Conservation (phyloP, 345 rosid species). For the Hibiscus tridactylites region DNA sequence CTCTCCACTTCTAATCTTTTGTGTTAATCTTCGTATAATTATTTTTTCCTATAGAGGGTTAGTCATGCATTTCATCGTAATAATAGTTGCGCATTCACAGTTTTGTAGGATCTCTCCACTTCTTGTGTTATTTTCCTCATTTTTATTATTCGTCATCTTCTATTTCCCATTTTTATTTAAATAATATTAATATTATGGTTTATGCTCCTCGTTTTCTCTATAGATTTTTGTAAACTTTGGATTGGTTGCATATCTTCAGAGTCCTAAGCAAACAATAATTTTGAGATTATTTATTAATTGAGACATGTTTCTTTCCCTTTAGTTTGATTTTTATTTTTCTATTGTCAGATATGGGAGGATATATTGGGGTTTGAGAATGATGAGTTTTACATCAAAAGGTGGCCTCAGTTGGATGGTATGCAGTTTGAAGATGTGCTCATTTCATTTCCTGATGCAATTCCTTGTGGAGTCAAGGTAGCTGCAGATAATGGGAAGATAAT, state of each 20-base stretch:
- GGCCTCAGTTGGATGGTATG: conserved; percentile 79
- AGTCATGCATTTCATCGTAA: no score
- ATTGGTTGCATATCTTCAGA: not conserved
- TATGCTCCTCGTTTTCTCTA: not conserved
- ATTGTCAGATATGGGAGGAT: conserved; percentile 85
- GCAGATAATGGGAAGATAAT: conserved; percentile 65
- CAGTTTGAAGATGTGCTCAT: conserved; percentile 60
- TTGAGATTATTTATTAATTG: not conserved
- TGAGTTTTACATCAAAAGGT: conserved; percentile 80
- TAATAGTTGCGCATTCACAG: no score
- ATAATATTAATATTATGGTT: not conserved
- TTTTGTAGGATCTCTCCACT: not conserved
- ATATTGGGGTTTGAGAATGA: conserved; percentile 88
- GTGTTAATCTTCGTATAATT: not conserved
- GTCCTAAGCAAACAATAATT: not conserved
- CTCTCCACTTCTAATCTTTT: not conserved
- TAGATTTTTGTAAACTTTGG: not conserved
- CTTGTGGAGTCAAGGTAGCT: conserved; percentile 84
- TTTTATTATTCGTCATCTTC: not conserved
- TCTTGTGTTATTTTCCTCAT: not conserved
- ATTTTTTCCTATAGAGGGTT: not conserved
- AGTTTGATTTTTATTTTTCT: not conserved
- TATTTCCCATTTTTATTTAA: not conserved
- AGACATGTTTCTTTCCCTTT: not conserved
- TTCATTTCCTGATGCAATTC: conserved; percentile 84